Evolutionary conservation across 441 rosid species (phyloP).

Genomic region (Theobroma grandiflorum): DNA sequence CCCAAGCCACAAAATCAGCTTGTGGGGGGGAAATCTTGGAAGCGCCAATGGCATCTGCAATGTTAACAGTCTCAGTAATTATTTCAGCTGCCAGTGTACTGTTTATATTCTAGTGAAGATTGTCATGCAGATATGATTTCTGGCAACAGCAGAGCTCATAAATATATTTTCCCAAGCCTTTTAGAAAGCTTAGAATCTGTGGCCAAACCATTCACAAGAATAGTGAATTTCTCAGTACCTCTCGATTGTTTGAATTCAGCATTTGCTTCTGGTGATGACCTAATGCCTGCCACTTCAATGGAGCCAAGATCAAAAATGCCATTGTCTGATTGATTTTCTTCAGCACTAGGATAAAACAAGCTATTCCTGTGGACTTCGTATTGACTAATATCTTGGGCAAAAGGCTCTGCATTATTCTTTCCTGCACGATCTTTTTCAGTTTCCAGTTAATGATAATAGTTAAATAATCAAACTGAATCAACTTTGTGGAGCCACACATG

Average conservation of each 20-base stretch:
- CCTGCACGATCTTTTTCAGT: background rate
- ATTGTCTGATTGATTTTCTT: constrained; percentile 3
- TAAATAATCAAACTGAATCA: constrained; percentile 2
- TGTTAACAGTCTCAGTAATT: background rate
- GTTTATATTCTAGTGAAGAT: background rate
- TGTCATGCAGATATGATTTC: background rate
- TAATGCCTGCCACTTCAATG: too few species aligned
- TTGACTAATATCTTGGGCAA: background rate
- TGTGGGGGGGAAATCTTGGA: background rate
- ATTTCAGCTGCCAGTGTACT: background rate
- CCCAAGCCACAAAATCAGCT: background rate
- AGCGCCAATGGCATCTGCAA: background rate
- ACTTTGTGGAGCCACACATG: background rate
- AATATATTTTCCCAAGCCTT: background rate
- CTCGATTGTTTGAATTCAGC: background rate
- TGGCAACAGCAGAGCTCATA: background rate
- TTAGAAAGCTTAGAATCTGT: background rate
- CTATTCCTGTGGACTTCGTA: constrained; percentile 7
- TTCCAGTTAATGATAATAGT: background rate
- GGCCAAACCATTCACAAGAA: background rate
- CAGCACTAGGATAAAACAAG: constrained; percentile 13
- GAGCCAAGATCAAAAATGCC: constrained; percentile 6
- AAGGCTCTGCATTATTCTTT: constrained; percentile 9
- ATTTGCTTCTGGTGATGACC: background rate
- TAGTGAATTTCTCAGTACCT: background rate